Conservation (phyloP, 805 yeast genomes). For the Metschnikowia continentalis region DNA sequence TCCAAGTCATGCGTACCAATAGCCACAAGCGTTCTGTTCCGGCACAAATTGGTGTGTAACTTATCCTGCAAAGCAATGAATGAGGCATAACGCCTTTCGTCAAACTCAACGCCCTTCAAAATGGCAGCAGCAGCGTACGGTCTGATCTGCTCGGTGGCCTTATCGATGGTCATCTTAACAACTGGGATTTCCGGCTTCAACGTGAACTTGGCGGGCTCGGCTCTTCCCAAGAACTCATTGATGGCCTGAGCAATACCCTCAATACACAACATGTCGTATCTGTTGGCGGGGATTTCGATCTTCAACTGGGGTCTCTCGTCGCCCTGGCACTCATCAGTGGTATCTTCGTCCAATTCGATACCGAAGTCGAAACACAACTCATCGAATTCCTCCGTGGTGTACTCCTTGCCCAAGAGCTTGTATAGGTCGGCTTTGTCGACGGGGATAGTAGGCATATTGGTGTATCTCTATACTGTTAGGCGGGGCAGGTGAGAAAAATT, state of each 20-base stretch:
- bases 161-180: slow-evolving; percentile 64
- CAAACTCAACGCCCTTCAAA: slow-evolving; percentile 76
- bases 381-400: slow-evolving; percentile 87
- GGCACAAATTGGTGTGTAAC: slow-evolving; percentile 89
- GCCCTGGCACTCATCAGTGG: slow-evolving; percentile 67
- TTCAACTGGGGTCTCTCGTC: slow-evolving; percentile 94
- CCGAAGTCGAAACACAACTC: slow-evolving; percentile 97
- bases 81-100: slow-evolving; percentile 83
- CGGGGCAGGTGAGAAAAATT: slow-evolving; percentile 7
- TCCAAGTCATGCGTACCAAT: slow-evolving; percentile 97
- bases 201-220: slow-evolving; percentile 60
- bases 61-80: slow-evolving; percentile 96
- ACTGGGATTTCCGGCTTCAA: slow-evolving; percentile 60
- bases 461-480: neutral
- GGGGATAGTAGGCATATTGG: slow-evolving; percentile 88
- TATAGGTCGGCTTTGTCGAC: slow-evolving; percentile 93
- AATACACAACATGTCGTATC: slow-evolving; percentile 96
- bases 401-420: slow-evolving; percentile 58
- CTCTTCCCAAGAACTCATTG: slow-evolving; percentile 79
- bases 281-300: slow-evolving; percentile 96
- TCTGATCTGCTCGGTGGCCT: slow-evolving; percentile 69
- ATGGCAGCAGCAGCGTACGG: slow-evolving; percentile 96
- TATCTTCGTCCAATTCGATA: slow-evolving; percentile 95
- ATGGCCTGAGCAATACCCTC: slow-evolving; percentile 97
- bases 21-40: slow-evolving; percentile 96